Percentiles rank a stretch among this genome's conserved stretches.
phyloP scores from a whole-genome alignment of 2,329 filamentous ascomycete genomes.

The Penicillium sp. region DNA sequence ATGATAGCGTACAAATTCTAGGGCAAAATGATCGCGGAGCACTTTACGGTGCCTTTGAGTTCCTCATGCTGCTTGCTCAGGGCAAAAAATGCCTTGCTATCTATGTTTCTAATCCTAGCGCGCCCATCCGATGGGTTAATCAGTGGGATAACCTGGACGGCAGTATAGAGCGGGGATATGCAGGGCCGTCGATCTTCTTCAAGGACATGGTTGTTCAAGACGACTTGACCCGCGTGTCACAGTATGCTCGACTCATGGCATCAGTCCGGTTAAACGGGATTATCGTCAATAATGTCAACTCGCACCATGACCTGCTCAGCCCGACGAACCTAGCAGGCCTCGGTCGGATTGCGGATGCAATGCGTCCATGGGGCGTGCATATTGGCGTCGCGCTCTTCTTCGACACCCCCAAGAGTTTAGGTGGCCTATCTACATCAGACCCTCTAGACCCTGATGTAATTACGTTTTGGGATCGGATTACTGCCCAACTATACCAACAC shows the following conservation, averaged over 20 bases:
- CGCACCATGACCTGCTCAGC: slow-evolving; percentile 56
- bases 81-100: slow-evolving; percentile 49
- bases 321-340: slow-evolving; percentile 59
- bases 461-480: slow-evolving; percentile 60
- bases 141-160: slow-evolving; percentile 70
- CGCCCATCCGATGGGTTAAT: slow-evolving; percentile 65
- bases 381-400: slow-evolving; percentile 67
- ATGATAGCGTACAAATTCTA: slow-evolving; percentile 52
- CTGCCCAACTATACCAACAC: slow-evolving; percentile 54
- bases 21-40: slow-evolving; percentile 64
- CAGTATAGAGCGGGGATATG: slow-evolving; percentile 66
- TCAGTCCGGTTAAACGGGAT: slow-evolving; percentile 65
- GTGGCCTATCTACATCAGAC: slow-evolving; percentile 59
- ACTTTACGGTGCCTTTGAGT: slow-evolving; percentile 67
- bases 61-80: slow-evolving; percentile 62
- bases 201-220: slow-evolving; percentile 51
- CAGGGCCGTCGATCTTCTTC: slow-evolving; percentile 66
- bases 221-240: slow-evolving; percentile 56
- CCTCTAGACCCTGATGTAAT: slow-evolving; percentile 60
- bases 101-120: slow-evolving; percentile 54
- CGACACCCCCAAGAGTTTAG: slow-evolving; percentile 57
- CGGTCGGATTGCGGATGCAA: slow-evolving; percentile 58
- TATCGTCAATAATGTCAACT: slow-evolving; percentile 70
- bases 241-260: slow-evolving; percentile 64
- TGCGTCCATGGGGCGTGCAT: slow-evolving; percentile 64